Percentiles rank a stretch among this genome's conserved stretches.
Evolutionary conservation across 768 basidiomycete species (phyloP).

Genomic region (Termitomyces sp.): DNA sequence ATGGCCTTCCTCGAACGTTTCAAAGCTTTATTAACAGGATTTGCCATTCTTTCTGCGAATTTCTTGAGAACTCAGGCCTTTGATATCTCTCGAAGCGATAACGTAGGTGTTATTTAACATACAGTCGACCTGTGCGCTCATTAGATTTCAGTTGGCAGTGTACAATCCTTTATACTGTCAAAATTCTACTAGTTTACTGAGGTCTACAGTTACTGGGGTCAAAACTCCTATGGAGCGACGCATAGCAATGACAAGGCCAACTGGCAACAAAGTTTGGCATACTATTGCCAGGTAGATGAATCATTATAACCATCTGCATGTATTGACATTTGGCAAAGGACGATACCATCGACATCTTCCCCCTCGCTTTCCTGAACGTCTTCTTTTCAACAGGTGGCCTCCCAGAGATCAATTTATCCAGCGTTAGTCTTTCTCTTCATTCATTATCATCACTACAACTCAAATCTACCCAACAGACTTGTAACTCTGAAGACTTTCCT

Average conservation of each 20-base stretch:
- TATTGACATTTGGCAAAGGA: slow-evolving; percentile 32
- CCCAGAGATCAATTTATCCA: slow-evolving; percentile 59
- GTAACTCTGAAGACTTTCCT: slow-evolving; percentile 36
- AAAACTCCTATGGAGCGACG: slow-evolving; percentile 67
- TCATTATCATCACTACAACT: neutral
- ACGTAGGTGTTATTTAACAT: slow-evolving; percentile 21
- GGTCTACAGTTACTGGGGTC: slow-evolving; percentile 59
- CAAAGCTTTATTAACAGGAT: slow-evolving; percentile 1
- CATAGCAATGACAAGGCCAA: slow-evolving; percentile 40
- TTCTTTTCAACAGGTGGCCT: slow-evolving; percentile 56
- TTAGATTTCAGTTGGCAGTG: slow-evolving; percentile 44
- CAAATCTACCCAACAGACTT: slow-evolving; percentile 30
- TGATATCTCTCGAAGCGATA: slow-evolving; percentile 30
- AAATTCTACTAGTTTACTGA: neutral
- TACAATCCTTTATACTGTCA: slow-evolving; percentile 19
- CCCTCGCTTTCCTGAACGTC: slow-evolving; percentile 56
- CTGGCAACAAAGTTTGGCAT: slow-evolving; percentile 56
- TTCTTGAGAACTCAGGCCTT: slow-evolving; percentile 17
- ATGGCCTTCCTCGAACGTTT: slow-evolving; percentile 9
- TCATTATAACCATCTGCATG: neutral
- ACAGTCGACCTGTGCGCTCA: neutral
- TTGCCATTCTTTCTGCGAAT: slow-evolving; percentile 1
- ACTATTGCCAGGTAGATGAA: slow-evolving; percentile 44
- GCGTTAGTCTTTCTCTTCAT: slow-evolving; percentile 28
- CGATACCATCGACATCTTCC: slow-evolving; percentile 50